phyloP scores from a whole-genome alignment of 1,284 basidiomycete genomes.

The Ceratorhiza oryzae-sativae region DNA sequence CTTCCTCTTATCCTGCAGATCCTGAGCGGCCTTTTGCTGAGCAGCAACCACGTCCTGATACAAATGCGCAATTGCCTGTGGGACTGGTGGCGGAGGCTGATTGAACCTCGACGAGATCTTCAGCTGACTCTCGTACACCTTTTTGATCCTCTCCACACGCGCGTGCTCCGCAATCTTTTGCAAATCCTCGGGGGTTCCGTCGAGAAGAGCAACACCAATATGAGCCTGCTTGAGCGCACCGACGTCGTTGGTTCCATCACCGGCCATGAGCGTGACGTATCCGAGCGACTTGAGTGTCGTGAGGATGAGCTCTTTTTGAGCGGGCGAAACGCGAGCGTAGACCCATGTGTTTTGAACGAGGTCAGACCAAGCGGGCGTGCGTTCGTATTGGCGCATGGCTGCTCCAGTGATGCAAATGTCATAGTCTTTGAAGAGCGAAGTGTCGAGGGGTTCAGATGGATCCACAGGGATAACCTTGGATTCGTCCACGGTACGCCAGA shows the following conservation, averaged over 20 bases:
- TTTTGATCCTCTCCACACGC: constrained; percentile 86
- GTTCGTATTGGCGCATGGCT: constrained; percentile 84
- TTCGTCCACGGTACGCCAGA: constrained; percentile 94
- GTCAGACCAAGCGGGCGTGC: constrained; percentile 66
- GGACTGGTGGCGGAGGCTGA: constrained; percentile 90
- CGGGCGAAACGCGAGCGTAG: constrained; percentile 94
- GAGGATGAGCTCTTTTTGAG: constrained; percentile 92
- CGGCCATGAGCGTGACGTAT: constrained; percentile 93
- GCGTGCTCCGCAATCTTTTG: constrained; percentile 93
- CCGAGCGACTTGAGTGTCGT: constrained; percentile 87
- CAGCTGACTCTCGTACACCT: constrained; percentile 93
- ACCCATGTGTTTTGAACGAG: constrained; percentile 95
- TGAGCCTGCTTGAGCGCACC: constrained; percentile 96
- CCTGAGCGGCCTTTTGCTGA: constrained; percentile 76
- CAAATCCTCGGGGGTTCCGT: constrained; percentile 89
- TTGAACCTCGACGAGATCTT: constrained; percentile 87
- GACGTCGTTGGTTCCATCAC: constrained; percentile 97
- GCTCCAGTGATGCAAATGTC: constrained; percentile 95
- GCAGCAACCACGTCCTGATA: constrained; percentile 91
- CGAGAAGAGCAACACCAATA: constrained; percentile 90
- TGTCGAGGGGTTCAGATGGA: constrained; percentile 77
- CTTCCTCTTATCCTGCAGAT: constrained; percentile 70
- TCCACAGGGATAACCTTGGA: constrained; percentile 84
- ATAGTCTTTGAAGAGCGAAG: constrained; percentile 77
- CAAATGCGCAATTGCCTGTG: constrained; percentile 76